Base-by-base conservation (phyloP, 176 grass and related monocot species). In the Aegilops sharonensis region DNA sequence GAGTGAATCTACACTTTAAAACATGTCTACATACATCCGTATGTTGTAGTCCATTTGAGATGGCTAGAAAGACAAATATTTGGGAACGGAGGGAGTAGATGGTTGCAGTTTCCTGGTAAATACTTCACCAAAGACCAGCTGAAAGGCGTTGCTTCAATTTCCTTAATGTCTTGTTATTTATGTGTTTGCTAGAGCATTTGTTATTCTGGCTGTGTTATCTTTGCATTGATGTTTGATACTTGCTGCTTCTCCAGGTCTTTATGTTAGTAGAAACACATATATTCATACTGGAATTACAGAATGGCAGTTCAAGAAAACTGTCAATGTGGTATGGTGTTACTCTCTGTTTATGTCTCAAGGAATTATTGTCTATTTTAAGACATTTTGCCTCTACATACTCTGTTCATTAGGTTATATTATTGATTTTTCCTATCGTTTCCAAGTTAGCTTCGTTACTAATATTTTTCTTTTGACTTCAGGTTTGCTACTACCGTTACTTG, bases 221-320 rank as follows among this genome's bases (percentile, higher is more conserved):
- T 78, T 78, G 54, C 10, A 27, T 43, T 75, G 43, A 76, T 37
- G 70, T 60, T 74, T 48, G 30, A 80, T 23, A 57, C 36, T 74
- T 90, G 24, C 11, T 91, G 48, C 37, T 66, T 90, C 70, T 75
- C 92, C 88, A 98, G 96, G 96, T 85, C 81, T 98, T 43, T 98
- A 98, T 91, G 93, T 98, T 30, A 98, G 93, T 86, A 90, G 96
- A 86, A 98, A 98, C 89, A 98, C 96, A 39, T 95, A 95, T 80
- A 95, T 98, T 86, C 91, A 95, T 87, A 89, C 96, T 40, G 96
- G 96, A 78, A 83, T 92, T 89, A 89, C 93, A 70, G 96, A 98
- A 83, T 98, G 93, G 90, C 91, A 95, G 73, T 91, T 92, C 77
- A 98, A 91, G 87, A 98, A 98, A 88, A 94, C 93, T 86, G 93